Evolutionary conservation across 371 early-diverging fungal species (phyloP).

Genomic region (Chytridiales sp.): DNA sequence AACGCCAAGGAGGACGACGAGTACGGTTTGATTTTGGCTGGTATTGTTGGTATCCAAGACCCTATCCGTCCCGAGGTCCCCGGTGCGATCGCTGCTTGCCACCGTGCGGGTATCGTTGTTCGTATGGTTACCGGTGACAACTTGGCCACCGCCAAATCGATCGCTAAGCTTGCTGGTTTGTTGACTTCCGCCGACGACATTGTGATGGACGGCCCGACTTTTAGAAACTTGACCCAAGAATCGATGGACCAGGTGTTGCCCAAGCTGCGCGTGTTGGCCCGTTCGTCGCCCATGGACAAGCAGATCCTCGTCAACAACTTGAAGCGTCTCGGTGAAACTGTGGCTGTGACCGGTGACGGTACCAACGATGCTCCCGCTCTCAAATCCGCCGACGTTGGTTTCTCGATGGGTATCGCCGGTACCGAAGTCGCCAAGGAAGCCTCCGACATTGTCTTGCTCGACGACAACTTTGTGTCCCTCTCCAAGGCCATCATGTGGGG

Average conservation of each 20-base stretch:
- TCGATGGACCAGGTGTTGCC: constrained; percentile 79
- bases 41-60: constrained; percentile 90
- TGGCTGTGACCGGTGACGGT: constrained; percentile 96
- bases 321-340: constrained; percentile 86
- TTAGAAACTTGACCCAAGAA: constrained; percentile 73
- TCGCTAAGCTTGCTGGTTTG: constrained; percentile 88
- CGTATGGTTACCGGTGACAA: constrained; percentile 98
- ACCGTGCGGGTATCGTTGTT: constrained; percentile 88
- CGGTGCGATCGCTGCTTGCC: constrained; percentile 76
- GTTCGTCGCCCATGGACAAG: constrained; percentile 92
- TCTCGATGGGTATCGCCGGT: constrained; percentile 95
- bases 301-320: constrained; percentile 83
- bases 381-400: constrained; percentile 96
- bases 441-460: constrained; percentile 90
- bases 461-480: constrained; percentile 84
- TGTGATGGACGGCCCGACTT: constrained; percentile 86
- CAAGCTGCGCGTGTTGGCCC: constrained; percentile 86
- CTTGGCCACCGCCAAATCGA: constrained; percentile 81
- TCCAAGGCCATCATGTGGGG: constrained; percentile 85
- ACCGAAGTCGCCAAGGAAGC: constrained; percentile 97
- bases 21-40: constrained; percentile 67
- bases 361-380: constrained; percentile 97
- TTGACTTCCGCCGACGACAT: constrained; percentile 39
- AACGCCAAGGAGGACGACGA: constrained; percentile 42
- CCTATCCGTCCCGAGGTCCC: constrained; percentile 87